phyloP scores from a whole-genome alignment of 257 asterid genomes.

The Solanum pinnatisectum region DNA sequence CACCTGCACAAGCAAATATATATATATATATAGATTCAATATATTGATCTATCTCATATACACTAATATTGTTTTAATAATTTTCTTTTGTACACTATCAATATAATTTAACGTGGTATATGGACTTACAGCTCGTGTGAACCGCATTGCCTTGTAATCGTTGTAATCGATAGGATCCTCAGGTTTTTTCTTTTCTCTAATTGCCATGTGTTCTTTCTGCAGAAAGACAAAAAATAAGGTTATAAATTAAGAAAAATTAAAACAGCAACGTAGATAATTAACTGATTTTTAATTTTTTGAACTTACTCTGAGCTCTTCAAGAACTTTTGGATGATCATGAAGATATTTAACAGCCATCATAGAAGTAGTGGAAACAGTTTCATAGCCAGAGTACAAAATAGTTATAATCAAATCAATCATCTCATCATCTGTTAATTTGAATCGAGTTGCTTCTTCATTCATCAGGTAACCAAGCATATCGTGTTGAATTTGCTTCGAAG shows the following conservation, averaged over 20 bases:
- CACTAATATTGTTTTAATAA: too few species aligned
- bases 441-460: conserved; percentile 30
- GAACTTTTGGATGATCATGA: conserved; percentile 79
- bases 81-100: not conserved
- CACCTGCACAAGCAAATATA: conserved; percentile 21
- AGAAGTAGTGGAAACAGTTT: conserved; percentile 81
- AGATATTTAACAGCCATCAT: conserved; percentile 97
- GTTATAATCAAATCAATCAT: conserved; percentile 72
- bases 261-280: not conserved
- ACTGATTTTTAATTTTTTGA: not conserved
- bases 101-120: not conserved
- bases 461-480: conserved; percentile 69
- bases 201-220: conserved; percentile 65
- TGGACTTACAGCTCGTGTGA: conserved; percentile 58
- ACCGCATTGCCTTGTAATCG: conserved; percentile 85
- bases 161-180: conserved; percentile 73
- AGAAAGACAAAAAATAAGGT: not conserved
- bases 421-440: conserved; percentile 68
- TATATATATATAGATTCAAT: not conserved
- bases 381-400: conserved; percentile 78
- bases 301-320: conserved; percentile 71
- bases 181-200: conserved; percentile 61
- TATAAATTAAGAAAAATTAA: not conserved
- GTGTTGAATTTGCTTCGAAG: conserved; percentile 20
- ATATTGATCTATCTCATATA: not conserved